Evolutionary conservation across 257 asterid species (phyloP).

Genomic region (Dorcoceras hygrometricum): DNA sequence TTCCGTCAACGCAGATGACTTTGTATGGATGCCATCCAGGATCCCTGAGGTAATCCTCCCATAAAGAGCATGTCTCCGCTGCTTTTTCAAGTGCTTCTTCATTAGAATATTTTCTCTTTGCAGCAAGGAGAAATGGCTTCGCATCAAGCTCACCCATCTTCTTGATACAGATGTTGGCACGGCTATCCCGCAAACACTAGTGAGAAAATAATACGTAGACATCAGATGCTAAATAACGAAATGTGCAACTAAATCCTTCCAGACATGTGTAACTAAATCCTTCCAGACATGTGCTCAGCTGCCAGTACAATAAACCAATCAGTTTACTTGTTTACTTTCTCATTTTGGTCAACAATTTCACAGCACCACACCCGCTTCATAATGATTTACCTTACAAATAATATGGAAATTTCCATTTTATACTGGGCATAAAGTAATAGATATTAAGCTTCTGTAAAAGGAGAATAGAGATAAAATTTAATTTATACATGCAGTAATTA

Average conservation of each 20-base stretch:
- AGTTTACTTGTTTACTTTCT: conserved; percentile 3
- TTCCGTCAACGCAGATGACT: conserved; percentile 47
- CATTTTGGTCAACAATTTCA: conserved; percentile 11
- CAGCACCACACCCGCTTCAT: not conserved
- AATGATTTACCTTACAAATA: not conserved
- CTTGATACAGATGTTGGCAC: conserved; percentile 59
- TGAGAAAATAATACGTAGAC: conserved; percentile 7
- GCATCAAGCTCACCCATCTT: conserved; percentile 66
- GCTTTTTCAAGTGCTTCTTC: conserved; percentile 41
- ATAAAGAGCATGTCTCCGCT: conserved; percentile 37
- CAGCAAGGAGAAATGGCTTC: conserved; percentile 45
- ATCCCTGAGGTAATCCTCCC: conserved; percentile 73
- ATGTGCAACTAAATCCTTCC: not conserved
- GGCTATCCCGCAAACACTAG: conserved; percentile 44
- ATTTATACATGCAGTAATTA: too few species aligned
- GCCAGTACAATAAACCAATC: conserved; percentile 14
- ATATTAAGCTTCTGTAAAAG: too few species aligned
- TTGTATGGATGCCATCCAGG: conserved; percentile 80
- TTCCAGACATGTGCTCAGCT: not conserved
- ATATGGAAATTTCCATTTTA: not conserved
- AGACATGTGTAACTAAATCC: not conserved
- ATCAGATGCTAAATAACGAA: conserved; percentile 14
- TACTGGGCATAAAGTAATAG: too few species aligned
- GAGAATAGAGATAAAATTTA: too few species aligned
- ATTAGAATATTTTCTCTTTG: conserved; percentile 35